A percentile compares a stretch with the other conserved stretches of the same genome.
phyloP scores from a whole-genome alignment of 306 rosid species.

The Prunus mongolica region DNA sequence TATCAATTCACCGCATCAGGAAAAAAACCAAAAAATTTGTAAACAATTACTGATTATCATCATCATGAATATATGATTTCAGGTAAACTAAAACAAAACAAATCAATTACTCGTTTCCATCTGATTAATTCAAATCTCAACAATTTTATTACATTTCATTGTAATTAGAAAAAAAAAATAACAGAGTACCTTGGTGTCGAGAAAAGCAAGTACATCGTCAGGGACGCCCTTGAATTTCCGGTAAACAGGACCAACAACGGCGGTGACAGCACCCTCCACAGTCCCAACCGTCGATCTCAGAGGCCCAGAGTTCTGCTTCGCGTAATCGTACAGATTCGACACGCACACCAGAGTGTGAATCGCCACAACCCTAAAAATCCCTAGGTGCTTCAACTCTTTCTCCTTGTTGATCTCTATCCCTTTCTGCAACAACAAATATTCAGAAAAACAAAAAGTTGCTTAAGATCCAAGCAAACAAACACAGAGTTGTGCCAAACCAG shows the following conservation, averaged over 20 bases:
- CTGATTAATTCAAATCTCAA: background rate
- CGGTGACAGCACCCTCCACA: constrained; percentile 53
- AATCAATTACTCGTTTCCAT: background rate
- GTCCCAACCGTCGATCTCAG: constrained; percentile 57
- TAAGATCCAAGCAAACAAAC: constrained; percentile 7
- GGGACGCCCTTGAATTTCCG: constrained; percentile 50
- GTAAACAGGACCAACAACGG: constrained; percentile 57
- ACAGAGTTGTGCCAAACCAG: background rate
- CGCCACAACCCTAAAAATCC: constrained; percentile 53
- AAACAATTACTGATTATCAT: background rate
- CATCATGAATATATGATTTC: background rate
- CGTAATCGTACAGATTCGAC: constrained; percentile 57
- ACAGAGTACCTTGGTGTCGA: constrained; percentile 55
- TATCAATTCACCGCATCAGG: no score
- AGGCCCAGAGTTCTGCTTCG: constrained; percentile 68
- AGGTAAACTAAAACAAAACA: no score
- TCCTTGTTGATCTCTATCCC: constrained; percentile 33
- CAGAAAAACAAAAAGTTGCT: background rate
- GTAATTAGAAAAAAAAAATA: background rate
- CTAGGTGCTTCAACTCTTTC: constrained; percentile 52
- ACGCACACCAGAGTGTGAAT: constrained; percentile 41
- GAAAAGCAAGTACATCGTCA: constrained; percentile 54
- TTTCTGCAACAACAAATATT: constrained; percentile 19
- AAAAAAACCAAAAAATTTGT: background rate
- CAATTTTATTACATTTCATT: background rate